A percentile compares a stretch with the other conserved stretches of the same genome.
Evolutionary conservation across 371 early-diverging fungal genomes (phyloP).

Genomic region (Haplosporangium sp.): DNA sequence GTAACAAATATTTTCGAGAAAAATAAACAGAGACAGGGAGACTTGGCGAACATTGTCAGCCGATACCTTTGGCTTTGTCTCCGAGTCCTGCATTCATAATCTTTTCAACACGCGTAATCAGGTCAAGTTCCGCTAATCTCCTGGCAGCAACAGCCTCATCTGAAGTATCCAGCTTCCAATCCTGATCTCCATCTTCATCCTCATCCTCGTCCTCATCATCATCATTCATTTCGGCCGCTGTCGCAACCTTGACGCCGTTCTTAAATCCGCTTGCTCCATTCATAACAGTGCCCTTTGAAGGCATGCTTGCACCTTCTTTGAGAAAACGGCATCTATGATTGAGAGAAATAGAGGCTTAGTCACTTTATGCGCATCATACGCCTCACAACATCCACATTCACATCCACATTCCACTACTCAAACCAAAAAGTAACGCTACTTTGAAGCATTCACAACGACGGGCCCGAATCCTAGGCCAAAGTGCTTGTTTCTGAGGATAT

Average conservation of each 20-base stretch:
- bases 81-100: slow-evolving; percentile 51
- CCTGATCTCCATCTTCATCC: slow-evolving; percentile 41
- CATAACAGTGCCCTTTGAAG: slow-evolving; percentile 34
- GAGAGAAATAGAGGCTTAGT: background rate
- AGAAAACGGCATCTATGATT: slow-evolving; percentile 41
- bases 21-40: too few species aligned
- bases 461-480: slow-evolving; percentile 43
- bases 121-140: slow-evolving; percentile 28
- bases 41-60: too few species aligned
- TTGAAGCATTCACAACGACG: slow-evolving; percentile 26
- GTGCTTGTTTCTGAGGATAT: slow-evolving; percentile 31
- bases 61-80: slow-evolving; percentile 51
- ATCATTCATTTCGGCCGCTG: slow-evolving; percentile 32
- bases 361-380: background rate
- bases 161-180: slow-evolving; percentile 46
- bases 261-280: slow-evolving; percentile 29
- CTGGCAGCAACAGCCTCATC: slow-evolving; percentile 37
- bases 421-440: slow-evolving; percentile 10
- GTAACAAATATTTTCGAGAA: background rate
- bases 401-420: too few species aligned
- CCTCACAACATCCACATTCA: background rate
- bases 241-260: slow-evolving; percentile 48
- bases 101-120: slow-evolving; percentile 54
- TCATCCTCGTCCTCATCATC: slow-evolving; percentile 43
- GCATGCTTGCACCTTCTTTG: slow-evolving; percentile 30